A percentile compares a stretch with the other conserved stretches of the same genome.
phyloP scores from a whole-genome alignment of 2,329 filamentous ascomycete species.

The Colletotrichum sp. region DNA sequence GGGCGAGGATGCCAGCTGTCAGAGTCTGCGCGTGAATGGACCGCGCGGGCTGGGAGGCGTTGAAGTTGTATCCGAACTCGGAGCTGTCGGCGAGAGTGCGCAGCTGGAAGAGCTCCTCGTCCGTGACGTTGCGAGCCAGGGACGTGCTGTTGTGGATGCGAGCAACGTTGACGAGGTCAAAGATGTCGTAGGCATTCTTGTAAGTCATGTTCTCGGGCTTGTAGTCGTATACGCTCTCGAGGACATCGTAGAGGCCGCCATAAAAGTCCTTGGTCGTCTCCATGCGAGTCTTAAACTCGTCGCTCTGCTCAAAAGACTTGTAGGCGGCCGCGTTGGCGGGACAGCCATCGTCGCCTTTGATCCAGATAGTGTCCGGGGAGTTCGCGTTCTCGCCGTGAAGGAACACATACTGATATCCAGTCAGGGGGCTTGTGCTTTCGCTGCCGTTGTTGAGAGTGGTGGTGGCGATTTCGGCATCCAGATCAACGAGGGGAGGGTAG shows the following conservation, averaged over 20 bases:
- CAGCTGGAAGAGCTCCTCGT: conserved; percentile 35
- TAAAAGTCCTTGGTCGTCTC: conserved; percentile 35
- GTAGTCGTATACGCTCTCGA: conserved; percentile 34
- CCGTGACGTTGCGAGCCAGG: conserved; percentile 31
- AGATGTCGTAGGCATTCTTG: conserved; percentile 38
- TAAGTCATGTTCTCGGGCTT: conserved; percentile 35
- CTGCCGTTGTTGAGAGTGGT: conserved; percentile 31
- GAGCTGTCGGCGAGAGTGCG: conserved; percentile 35
- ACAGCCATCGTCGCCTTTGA: conserved; percentile 39
- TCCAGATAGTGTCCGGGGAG: conserved; percentile 39
- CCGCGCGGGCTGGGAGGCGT: conserved; percentile 30
- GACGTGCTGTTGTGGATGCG: conserved; percentile 35
- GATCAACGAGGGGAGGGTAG: conserved; percentile 34
- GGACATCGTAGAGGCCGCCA: conserved; percentile 30
- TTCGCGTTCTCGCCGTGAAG: conserved; percentile 33
- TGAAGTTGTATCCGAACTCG: conserved; percentile 35
- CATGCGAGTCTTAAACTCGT: conserved; percentile 26
- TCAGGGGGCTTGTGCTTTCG: conserved; percentile 21
- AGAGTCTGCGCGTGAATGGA: conserved; percentile 36
- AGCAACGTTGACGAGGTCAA: conserved; percentile 39
- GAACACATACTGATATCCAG: conserved; percentile 38
- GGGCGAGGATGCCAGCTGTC: conserved; percentile 30
- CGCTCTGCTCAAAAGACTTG: conserved; percentile 32
- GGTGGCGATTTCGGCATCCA: conserved; percentile 29
- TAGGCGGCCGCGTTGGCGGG: conserved; percentile 29